Conservation (phyloP, 2,329 filamentous ascomycete genomes). For the Pestalotiopsis sp. region DNA sequence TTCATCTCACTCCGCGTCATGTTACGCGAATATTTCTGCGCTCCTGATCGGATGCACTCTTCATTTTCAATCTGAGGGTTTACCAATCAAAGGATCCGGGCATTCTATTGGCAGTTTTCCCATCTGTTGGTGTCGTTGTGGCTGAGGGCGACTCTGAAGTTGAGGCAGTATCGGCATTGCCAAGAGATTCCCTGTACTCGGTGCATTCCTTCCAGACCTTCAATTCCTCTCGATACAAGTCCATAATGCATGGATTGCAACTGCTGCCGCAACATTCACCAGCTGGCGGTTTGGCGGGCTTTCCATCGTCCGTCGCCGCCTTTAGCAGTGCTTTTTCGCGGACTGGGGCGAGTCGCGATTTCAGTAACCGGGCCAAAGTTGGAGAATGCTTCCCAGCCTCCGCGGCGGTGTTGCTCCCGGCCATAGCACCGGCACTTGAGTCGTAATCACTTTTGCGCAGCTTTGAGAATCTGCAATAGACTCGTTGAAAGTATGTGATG, state of each 20-base stretch:
- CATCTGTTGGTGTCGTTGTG: background rate
- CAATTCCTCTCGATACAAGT: constrained; percentile 9
- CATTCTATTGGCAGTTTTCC: background rate
- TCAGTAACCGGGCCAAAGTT: constrained; percentile 3
- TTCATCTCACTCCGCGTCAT: background rate
- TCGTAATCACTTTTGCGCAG: background rate
- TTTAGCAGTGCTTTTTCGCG: constrained; percentile 6
- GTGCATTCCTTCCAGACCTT: constrained; percentile 10
- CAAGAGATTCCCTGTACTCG: background rate
- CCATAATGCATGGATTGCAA: constrained; percentile 12
- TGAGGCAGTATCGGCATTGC: background rate
- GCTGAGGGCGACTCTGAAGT: background rate
- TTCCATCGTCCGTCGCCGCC: background rate
- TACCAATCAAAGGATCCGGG: constrained; percentile 6
- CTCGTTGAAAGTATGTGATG: background rate
- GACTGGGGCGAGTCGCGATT: constrained; percentile 9
- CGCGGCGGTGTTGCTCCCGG: background rate
- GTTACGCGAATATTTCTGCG: background rate
- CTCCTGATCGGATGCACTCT: background rate
- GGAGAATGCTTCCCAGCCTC: constrained; percentile 6
- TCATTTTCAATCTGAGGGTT: background rate
- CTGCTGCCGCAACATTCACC: constrained; percentile 11
- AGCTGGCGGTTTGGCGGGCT: constrained; percentile 5
- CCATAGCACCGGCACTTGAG: background rate
- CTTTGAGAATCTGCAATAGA: background rate